Percentiles rank a stretch among this genome's conserved stretches.
These are phyloP conservation scores for Areca catechu DNA, from an alignment of 176 grass and related monocot species.

Conservation along the genomic window DNA sequence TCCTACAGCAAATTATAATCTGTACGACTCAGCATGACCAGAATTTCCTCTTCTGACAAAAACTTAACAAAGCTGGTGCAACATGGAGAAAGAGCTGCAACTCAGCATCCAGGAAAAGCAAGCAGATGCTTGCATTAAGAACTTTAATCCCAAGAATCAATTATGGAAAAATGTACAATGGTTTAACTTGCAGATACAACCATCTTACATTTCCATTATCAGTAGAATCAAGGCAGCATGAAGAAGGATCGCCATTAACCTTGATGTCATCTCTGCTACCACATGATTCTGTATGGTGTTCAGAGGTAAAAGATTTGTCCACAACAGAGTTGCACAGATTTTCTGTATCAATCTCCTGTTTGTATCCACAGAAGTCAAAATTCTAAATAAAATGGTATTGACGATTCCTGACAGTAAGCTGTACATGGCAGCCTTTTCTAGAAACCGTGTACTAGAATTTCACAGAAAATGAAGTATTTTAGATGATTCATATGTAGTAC, in stretches of 20 bases:
- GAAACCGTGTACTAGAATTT: constrained; percentile 1
- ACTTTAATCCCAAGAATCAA: no score
- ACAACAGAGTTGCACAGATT: constrained; percentile 15
- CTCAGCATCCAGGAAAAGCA: no score
- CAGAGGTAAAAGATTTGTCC: constrained; percentile 16
- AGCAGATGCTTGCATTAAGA: no score
- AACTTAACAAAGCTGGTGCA: no score
- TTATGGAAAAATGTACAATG: no score
- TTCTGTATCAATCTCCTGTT: constrained; percentile 41
- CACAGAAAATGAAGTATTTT: background rate
- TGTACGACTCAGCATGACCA: no score
- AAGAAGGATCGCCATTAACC: constrained; percentile 26
- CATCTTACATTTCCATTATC: constrained; percentile 45
- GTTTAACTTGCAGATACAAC: background rate
- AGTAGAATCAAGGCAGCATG: constrained; percentile 31
- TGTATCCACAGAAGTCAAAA: constrained; percentile 42
- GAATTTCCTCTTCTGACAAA: no score
- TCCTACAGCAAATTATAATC: no score
- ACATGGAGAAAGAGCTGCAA: no score
- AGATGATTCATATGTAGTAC: constrained; percentile 20
- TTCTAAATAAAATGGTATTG: constrained; percentile 23
- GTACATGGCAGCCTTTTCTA: constrained; percentile 6
- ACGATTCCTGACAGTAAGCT: constrained; percentile 22
- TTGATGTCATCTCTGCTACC: constrained; percentile 17
- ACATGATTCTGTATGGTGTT: constrained; percentile 25